These are phyloP conservation scores for Candida sojae DNA, from an alignment of 1,139 yeast species.

Conservation along the genomic window DNA sequence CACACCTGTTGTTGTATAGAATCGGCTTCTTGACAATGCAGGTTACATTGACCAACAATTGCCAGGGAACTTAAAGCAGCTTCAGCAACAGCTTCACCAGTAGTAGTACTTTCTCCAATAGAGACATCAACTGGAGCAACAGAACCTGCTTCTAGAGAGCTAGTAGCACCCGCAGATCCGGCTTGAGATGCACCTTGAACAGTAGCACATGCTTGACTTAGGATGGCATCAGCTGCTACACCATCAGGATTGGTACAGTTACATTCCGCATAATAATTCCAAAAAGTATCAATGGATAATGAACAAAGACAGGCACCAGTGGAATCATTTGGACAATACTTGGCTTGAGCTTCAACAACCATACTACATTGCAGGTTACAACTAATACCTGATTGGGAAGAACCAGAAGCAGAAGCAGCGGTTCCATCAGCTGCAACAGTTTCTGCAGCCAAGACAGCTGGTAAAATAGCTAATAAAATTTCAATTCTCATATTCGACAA, in stretches of 20 bases:
- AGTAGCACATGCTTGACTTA: background rate
- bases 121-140: background rate
- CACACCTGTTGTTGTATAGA: background rate
- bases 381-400: background rate
- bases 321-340: slow-evolving; percentile 1
- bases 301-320: slow-evolving; percentile 5
- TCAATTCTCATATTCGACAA: background rate
- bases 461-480: slow-evolving; percentile 1
- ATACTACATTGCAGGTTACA: slow-evolving; percentile 2
- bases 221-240: background rate
- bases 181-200: slow-evolving; percentile 3
- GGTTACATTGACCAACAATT: background rate
- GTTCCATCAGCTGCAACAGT: background rate
- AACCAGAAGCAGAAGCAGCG: background rate
- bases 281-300: slow-evolving; percentile 7
- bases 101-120: background rate
- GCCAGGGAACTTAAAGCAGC: background rate
- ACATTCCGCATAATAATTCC: slow-evolving; percentile 8
- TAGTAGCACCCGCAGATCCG: slow-evolving; percentile 5
- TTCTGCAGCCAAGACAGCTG: slow-evolving; percentile 1
- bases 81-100: background rate
- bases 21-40: slow-evolving; percentile 2
- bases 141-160: background rate
- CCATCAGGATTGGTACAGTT: slow-evolving; percentile 7
- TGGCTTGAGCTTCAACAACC: slow-evolving; percentile 1